These are phyloP conservation scores for Cercospora zeina DNA, from an alignment of 2,329 filamentous ascomycete genomes.

Conservation along the genomic window DNA sequence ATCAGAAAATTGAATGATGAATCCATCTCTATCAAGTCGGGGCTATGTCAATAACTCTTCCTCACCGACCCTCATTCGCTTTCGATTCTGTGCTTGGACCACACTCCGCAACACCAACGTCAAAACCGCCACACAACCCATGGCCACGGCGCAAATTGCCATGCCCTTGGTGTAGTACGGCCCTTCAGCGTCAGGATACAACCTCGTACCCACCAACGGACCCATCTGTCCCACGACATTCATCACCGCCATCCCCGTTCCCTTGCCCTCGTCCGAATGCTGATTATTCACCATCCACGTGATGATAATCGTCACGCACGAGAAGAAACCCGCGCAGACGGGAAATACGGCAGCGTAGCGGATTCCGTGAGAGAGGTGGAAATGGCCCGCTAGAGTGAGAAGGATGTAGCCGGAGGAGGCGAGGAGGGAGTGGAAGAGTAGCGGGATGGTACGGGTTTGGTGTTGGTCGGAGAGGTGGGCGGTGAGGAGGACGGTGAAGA, in stretches of 20 bases:
- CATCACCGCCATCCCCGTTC: slow-evolving; percentile 74
- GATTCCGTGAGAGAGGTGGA: slow-evolving; percentile 40
- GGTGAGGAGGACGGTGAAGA: slow-evolving; percentile 69
- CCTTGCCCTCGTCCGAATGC: slow-evolving; percentile 65
- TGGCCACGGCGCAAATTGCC: slow-evolving; percentile 53
- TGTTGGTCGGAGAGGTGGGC: slow-evolving; percentile 70
- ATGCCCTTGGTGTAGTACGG: slow-evolving; percentile 55
- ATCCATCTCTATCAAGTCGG: neutral
- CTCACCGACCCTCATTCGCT: slow-evolving; percentile 5
- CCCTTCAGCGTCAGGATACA: slow-evolving; percentile 55
- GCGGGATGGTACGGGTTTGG: slow-evolving; percentile 62
- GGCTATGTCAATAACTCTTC: no score
- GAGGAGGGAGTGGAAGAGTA: slow-evolving; percentile 68
- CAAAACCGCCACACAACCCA: slow-evolving; percentile 50
- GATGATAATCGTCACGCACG: slow-evolving; percentile 78
- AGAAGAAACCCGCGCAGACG: slow-evolving; percentile 78
- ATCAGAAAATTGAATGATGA: neutral
- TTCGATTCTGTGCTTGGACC: slow-evolving; percentile 41
- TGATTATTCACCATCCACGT: slow-evolving; percentile 91
- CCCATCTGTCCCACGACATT: slow-evolving; percentile 81
- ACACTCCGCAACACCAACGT: slow-evolving; percentile 47
- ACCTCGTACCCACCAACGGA: slow-evolving; percentile 58
- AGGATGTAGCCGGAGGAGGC: slow-evolving; percentile 57
- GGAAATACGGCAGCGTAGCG: slow-evolving; percentile 78
- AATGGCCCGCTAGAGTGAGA: slow-evolving; percentile 47